Evolutionary conservation across 1,284 basidiomycete species (phyloP).

Genomic region (Ustilago crameri): DNA sequence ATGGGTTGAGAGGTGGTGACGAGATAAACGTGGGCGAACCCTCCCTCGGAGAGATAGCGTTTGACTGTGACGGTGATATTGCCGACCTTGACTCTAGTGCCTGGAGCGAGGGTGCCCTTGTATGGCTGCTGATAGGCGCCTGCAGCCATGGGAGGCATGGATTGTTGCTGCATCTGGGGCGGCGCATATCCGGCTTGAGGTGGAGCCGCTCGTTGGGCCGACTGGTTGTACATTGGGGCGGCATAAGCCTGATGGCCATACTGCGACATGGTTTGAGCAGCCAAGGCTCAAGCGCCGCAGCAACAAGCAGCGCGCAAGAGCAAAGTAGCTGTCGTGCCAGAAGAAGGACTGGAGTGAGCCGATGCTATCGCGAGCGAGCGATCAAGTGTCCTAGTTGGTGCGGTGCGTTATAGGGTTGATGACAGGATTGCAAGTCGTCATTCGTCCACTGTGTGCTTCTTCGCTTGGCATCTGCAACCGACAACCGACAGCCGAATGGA

Average conservation of each 20-base stretch:
- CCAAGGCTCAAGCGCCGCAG: conserved; percentile 6
- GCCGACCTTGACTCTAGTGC: conserved; percentile 89
- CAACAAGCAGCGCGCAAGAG: conserved; percentile 2
- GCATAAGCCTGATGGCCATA: conserved; percentile 39
- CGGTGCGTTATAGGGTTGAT: too few species aligned
- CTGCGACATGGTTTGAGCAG: conserved; percentile 33
- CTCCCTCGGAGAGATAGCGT: conserved; percentile 93
- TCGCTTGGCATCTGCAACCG: too few species aligned
- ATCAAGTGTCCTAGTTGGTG: too few species aligned
- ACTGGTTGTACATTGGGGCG: conserved; percentile 17
- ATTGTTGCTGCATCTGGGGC: conserved; percentile 31
- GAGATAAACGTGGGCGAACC: conserved; percentile 98
- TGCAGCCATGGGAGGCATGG: conserved; percentile 6
- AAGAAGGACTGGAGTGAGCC: too few species aligned
- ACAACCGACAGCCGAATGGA: too few species aligned
- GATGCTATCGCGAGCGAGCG: too few species aligned
- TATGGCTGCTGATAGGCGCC: conserved; percentile 42
- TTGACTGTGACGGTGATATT: conserved; percentile 87
- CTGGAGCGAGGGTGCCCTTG: conserved; percentile 70
- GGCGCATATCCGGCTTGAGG: conserved; percentile 21
- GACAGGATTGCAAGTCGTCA: too few species aligned
- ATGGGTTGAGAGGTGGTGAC: conserved; percentile 87
- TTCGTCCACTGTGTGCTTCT: too few species aligned
- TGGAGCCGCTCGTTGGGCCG: conserved; percentile 9
- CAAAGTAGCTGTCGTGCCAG: background rate